Evolutionary conservation across 192 early-diverging fungal genomes (phyloP).

Genomic region (Phycomyces nitens): DNA sequence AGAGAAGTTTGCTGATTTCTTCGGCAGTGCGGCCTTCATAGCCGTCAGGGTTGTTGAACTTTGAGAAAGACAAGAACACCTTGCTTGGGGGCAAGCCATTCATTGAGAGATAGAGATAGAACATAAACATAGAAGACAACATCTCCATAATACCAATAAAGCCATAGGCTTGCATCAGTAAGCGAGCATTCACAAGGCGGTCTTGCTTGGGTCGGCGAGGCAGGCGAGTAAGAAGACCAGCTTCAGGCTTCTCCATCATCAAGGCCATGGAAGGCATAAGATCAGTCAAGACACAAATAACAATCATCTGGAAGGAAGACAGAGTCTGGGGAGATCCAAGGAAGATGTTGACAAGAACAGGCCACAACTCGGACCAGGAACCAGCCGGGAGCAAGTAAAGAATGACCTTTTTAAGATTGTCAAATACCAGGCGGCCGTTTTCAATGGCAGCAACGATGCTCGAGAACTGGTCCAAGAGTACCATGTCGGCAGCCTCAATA

Average conservation of each 20-base stretch:
- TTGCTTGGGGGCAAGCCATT: conserved; percentile 39
- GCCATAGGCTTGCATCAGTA: conserved; percentile 73
- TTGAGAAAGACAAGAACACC: conserved; percentile 48
- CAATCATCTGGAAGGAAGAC: conserved; percentile 78
- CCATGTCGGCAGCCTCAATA: conserved; percentile 67
- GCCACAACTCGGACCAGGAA: conserved; percentile 70
- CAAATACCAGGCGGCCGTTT: conserved; percentile 78
- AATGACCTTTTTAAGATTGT: conserved; percentile 87
- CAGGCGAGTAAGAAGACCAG: conserved; percentile 61
- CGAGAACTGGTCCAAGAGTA: conserved; percentile 63
- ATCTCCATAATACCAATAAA: conserved; percentile 73
- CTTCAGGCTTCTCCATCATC: conserved; percentile 75
- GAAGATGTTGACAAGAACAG: conserved; percentile 75
- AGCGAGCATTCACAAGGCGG: conserved; percentile 58
- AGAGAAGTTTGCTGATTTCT: conserved; percentile 41
- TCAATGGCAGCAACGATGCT: conserved; percentile 72
- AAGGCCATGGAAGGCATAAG: conserved; percentile 61
- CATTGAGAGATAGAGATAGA: conserved; percentile 62
- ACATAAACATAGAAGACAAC: conserved; percentile 64
- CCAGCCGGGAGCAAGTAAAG: conserved; percentile 78
- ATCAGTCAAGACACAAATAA: conserved; percentile 65
- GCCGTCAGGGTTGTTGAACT: conserved; percentile 31
- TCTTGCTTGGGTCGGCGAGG: conserved; percentile 73
- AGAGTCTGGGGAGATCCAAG: conserved; percentile 78
- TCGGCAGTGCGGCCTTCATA: conserved; percentile 37